Conservation (phyloP, 495 filamentous ascomycete genomes). For the Neurospora sp. region DNA sequence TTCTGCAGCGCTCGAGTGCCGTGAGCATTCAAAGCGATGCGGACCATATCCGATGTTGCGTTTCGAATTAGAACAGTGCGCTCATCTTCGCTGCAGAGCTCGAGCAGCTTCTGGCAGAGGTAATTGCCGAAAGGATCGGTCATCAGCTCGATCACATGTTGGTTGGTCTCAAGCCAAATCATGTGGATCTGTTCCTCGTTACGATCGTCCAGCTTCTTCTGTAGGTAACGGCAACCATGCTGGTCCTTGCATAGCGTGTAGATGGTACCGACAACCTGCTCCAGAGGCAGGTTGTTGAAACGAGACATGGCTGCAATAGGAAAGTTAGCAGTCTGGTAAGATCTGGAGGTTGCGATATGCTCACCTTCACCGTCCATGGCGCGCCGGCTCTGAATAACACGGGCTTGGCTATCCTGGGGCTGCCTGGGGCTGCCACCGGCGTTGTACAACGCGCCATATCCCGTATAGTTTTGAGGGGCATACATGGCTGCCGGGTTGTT, state of each 20-base stretch:
- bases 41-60: constrained; percentile 71
- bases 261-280: constrained; percentile 68
- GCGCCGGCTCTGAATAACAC: constrained; percentile 60
- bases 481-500: constrained; percentile 31
- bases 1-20: constrained; percentile 94
- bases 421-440: constrained; percentile 22
- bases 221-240: constrained; percentile 88
- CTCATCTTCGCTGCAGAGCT: constrained; percentile 87
- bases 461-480: constrained; percentile 38
- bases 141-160: constrained; percentile 93
- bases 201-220: constrained; percentile 93
- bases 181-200: constrained; percentile 73
- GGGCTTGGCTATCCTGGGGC: constrained; percentile 53
- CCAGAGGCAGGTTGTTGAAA: constrained; percentile 68
- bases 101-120: constrained; percentile 91
- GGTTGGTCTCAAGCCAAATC: constrained; percentile 87
- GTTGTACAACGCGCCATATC: constrained; percentile 35
- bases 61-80: constrained; percentile 87
- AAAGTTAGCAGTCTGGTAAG: constrained; percentile 9
- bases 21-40: constrained; percentile 91
- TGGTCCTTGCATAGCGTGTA: constrained; percentile 91
- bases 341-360: constrained; percentile 3
- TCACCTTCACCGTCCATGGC: constrained; percentile 53
- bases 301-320: constrained; percentile 46
- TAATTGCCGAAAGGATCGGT: constrained; percentile 99